Conservation (phyloP, 805 yeast species). For the Saccharomycodes ludwigii region DNA sequence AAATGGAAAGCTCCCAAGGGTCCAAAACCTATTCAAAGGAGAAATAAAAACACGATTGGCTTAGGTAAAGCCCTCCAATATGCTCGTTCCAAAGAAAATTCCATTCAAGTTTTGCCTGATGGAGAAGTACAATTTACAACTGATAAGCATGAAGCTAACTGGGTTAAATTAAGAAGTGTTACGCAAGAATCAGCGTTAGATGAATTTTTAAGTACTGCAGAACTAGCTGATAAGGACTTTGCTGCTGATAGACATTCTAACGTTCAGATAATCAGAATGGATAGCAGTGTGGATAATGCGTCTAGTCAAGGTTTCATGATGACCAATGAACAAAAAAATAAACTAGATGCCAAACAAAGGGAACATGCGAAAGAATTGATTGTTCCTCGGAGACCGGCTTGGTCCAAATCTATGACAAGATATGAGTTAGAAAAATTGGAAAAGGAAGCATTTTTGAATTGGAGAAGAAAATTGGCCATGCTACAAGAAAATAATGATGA, state of each 20-base stretch:
- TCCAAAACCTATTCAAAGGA: constrained; percentile 79
- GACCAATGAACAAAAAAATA: constrained; percentile 52
- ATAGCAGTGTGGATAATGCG: constrained; percentile 29
- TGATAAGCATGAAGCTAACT: constrained; percentile 65
- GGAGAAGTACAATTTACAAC: constrained; percentile 87
- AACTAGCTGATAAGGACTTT: constrained; percentile 90
- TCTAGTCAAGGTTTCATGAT: constrained; percentile 46
- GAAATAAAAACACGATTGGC: constrained; percentile 74
- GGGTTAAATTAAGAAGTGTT: constrained; percentile 87
- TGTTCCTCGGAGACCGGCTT: constrained; percentile 86
- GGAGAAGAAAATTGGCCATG: constrained; percentile 85
- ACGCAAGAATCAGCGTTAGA: constrained; percentile 91
- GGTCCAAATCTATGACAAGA: constrained; percentile 65
- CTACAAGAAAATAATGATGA: constrained; percentile 72
- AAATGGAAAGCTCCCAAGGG: constrained; percentile 87
- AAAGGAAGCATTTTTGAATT: constrained; percentile 78
- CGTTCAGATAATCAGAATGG: constrained; percentile 73
- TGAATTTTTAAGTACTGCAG: constrained; percentile 91
- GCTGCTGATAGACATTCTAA: constrained; percentile 79
- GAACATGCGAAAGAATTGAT: constrained; percentile 60
- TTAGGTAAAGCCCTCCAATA: constrained; percentile 75
- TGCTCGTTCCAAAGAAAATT: constrained; percentile 57
- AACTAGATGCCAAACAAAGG: constrained; percentile 48
- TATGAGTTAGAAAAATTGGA: constrained; percentile 75
- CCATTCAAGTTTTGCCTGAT: constrained; percentile 62